Conservation (phyloP, 768 basidiomycete species). For the Sporobolomyces roseus region DNA sequence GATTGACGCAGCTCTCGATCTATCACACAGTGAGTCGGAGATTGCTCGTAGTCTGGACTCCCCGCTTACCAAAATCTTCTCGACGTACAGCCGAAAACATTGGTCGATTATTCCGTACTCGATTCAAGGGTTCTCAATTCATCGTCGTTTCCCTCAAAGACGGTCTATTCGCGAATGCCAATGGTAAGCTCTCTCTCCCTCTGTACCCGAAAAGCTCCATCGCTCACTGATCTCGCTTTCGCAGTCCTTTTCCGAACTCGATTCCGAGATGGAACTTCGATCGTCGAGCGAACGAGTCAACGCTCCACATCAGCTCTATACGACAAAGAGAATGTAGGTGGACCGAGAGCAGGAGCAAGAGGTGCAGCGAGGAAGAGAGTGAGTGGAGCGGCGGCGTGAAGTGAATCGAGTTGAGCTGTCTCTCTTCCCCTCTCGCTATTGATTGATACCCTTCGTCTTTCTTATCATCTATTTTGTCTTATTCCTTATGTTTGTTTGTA, state of each 20-base stretch:
- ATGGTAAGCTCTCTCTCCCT: constrained; percentile 55
- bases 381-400: background rate
- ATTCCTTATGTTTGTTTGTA: too few species aligned
- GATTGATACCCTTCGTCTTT: too few species aligned
- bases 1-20: constrained; percentile 93
- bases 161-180: constrained; percentile 94
- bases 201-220: background rate
- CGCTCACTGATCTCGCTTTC: background rate
- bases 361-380: constrained; percentile 5
- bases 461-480: too few species aligned
- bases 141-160: constrained; percentile 97
- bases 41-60: accelerated
- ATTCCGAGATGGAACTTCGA: constrained; percentile 75
- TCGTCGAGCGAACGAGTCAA: constrained; percentile 43
- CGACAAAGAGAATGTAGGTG: constrained; percentile 38
- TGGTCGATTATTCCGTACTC: constrained; percentile 91
- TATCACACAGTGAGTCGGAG: constrained; percentile 67
- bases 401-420: background rate
- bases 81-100: constrained; percentile 83
- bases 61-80: too few species aligned
- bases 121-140: constrained; percentile 97
- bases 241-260: constrained; percentile 71
- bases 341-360: constrained; percentile 6
- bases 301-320: constrained; percentile 27
- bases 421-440: too few species aligned